Evolutionary conservation across 2,329 filamentous ascomycete species (phyloP).

Genomic region (Leptographium wingfieldii): DNA sequence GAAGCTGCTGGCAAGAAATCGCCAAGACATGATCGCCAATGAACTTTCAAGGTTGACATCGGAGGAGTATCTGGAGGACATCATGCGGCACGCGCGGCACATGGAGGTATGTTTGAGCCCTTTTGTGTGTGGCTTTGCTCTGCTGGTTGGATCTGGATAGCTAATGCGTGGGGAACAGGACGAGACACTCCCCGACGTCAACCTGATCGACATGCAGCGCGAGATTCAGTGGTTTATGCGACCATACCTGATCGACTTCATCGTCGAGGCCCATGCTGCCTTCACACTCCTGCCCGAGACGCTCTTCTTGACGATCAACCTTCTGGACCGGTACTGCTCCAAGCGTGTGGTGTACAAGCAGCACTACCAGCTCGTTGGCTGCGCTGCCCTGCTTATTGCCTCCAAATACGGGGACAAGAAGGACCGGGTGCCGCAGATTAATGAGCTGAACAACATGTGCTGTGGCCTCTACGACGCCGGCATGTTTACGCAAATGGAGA

Average conservation of each 20-base stretch:
- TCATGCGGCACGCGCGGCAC: slow-evolving; percentile 83
- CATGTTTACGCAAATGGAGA: slow-evolving; percentile 99
- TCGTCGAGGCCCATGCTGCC: slow-evolving; percentile 91
- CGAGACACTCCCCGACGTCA: slow-evolving; percentile 88
- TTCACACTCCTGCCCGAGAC: slow-evolving; percentile 92
- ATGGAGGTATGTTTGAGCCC: slow-evolving; percentile 58
- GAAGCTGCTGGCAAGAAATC: slow-evolving; percentile 66
- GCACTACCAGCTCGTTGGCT: slow-evolving; percentile 96
- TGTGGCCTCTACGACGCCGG: slow-evolving; percentile 96
- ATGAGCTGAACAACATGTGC: slow-evolving; percentile 98
- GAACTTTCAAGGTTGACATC: slow-evolving; percentile 75
- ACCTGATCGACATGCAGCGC: slow-evolving; percentile 96
- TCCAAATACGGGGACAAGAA: slow-evolving; percentile 99
- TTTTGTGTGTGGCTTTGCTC: background rate
- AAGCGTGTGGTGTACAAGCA: slow-evolving; percentile 97
- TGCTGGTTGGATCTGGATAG: background rate
- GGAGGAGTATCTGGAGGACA: slow-evolving; percentile 88
- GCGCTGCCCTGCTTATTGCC: slow-evolving; percentile 87
- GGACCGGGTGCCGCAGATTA: slow-evolving; percentile 93
- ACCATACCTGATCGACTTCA: slow-evolving; percentile 93
- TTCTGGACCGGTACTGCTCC: slow-evolving; percentile 95
- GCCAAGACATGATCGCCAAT: slow-evolving; percentile 77
- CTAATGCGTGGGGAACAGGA: slow-evolving; percentile 28
- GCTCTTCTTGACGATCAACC: slow-evolving; percentile 89
- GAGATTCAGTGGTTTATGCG: slow-evolving; percentile 99